A percentile compares a stretch with the other conserved stretches of the same genome.
These are phyloP conservation scores for Ophiocordyceps camponoti-rufipedis DNA, from an alignment of 2,329 filamentous ascomycete species.

Conservation along the genomic window DNA sequence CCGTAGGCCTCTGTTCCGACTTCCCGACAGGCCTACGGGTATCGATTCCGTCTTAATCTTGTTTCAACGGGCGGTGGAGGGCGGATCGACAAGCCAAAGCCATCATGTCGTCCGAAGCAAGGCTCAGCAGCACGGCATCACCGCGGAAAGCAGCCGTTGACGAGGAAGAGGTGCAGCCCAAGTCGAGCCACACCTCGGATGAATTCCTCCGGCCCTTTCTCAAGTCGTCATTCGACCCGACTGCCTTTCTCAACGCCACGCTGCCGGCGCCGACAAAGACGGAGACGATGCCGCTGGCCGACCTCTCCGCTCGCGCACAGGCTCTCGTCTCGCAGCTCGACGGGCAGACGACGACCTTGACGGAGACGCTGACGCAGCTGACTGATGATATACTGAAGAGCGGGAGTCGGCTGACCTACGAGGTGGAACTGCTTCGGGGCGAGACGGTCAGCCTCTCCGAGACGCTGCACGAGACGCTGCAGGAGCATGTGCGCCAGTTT, in stretches of 20 bases:
- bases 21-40: too few species aligned
- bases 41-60: too few species aligned
- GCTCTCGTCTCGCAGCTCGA: constrained; percentile 73
- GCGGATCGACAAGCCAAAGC: neutral
- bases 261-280: constrained; percentile 48
- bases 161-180: constrained; percentile 22
- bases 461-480: constrained; percentile 52
- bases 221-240: constrained; percentile 59
- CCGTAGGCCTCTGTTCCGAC: too few species aligned
- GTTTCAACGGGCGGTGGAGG: neutral
- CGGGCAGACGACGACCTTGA: constrained; percentile 69
- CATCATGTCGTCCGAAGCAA: neutral
- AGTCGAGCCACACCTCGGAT: constrained; percentile 49
- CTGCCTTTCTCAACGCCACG: constrained; percentile 65
- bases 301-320: constrained; percentile 67
- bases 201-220: constrained; percentile 60
- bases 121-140: constrained; percentile 19
- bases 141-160: constrained; percentile 3
- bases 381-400: constrained; percentile 91
- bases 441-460: constrained; percentile 72
- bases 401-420: constrained; percentile 75
- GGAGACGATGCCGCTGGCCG: constrained; percentile 42
- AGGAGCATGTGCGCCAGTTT: constrained; percentile 56
- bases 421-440: constrained; percentile 83
- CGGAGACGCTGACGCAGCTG: constrained; percentile 65